Conservation (phyloP, 192 early-diverging fungal genomes). For the Backusella parvicylindrica region DNA sequence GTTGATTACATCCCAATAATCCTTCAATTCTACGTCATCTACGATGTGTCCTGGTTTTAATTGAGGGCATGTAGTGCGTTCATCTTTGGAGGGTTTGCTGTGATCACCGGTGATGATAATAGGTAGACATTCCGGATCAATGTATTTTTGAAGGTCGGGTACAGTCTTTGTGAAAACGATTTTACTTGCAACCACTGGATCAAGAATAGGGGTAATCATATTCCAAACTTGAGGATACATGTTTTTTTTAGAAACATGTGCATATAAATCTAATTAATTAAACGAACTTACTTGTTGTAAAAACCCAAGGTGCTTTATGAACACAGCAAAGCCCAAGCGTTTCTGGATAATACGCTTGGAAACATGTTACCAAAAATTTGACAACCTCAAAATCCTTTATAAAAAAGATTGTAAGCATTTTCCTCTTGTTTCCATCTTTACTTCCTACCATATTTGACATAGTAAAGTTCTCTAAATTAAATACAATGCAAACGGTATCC, state of each 20-base stretch:
- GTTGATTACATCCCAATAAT: not conserved
- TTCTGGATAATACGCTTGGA: conserved; percentile 92
- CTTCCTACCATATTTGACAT: conserved; percentile 60
- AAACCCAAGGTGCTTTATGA: conserved; percentile 88
- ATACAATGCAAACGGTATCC: conserved; percentile 71
- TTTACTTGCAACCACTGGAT: conserved; percentile 88
- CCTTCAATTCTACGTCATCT: not conserved
- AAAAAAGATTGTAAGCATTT: not conserved
- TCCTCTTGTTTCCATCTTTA: too few species aligned
- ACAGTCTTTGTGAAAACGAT: conserved; percentile 67
- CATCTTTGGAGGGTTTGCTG: not conserved
- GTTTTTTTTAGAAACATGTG: not conserved
- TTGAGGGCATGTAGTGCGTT: not conserved
- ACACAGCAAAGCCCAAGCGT: conserved; percentile 77
- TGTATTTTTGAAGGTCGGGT: conserved; percentile 60
- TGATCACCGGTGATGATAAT: conserved; percentile 51
- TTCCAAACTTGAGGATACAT: conserved; percentile 63
- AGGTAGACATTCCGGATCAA: conserved; percentile 59
- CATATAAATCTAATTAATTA: not conserved
- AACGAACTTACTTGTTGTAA: conserved; percentile 43
- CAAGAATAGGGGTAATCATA: conserved; percentile 78
- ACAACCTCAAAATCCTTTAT: conserved; percentile 69
- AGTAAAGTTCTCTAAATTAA: conserved; percentile 75
- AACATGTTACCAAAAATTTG: conserved; percentile 72
- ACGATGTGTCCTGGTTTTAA: not conserved